Evolutionary conservation across 371 early-diverging fungal species (phyloP).

Genomic region (Lichtheimia ornata): DNA sequence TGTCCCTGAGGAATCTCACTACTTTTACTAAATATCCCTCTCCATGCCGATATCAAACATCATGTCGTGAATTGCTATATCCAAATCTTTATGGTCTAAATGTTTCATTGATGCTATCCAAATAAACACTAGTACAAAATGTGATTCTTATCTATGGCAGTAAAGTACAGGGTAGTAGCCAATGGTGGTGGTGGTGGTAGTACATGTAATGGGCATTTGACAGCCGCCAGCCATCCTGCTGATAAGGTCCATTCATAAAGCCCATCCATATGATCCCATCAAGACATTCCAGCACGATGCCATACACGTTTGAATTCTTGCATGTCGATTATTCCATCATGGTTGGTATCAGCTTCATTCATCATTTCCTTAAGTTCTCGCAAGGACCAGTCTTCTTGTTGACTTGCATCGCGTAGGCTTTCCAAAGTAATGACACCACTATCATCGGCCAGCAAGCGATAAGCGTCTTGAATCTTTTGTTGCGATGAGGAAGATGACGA

Average conservation of each 20-base stretch:
- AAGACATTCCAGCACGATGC: conserved; percentile 24
- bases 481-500: too few relatives aligned
- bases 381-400: conserved; percentile 24
- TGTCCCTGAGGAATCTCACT: conserved; percentile 71
- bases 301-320: conserved; percentile 34
- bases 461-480: conserved; percentile 9
- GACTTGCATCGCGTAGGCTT: conserved; percentile 24
- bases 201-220: too few relatives aligned
- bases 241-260: background rate
- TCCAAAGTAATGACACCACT: conserved; percentile 30
- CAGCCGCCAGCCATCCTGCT: too few relatives aligned
- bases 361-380: conserved; percentile 42
- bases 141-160: too few relatives aligned
- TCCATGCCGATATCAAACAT: too few relatives aligned
- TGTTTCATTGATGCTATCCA: too few relatives aligned
- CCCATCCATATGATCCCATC: too few relatives aligned
- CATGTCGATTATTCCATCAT: conserved; percentile 40
- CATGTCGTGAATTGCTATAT: too few relatives aligned
- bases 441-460: conserved; percentile 9
- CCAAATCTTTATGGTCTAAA: too few relatives aligned
- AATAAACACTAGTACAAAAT: too few relatives aligned
- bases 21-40: conserved; percentile 21
- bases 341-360: conserved; percentile 38
- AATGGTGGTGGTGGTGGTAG: too few relatives aligned
- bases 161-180: too few relatives aligned